Base-by-base conservation (phyloP, 176 grass and related monocot species). In the Ensete glaucum region DNA sequence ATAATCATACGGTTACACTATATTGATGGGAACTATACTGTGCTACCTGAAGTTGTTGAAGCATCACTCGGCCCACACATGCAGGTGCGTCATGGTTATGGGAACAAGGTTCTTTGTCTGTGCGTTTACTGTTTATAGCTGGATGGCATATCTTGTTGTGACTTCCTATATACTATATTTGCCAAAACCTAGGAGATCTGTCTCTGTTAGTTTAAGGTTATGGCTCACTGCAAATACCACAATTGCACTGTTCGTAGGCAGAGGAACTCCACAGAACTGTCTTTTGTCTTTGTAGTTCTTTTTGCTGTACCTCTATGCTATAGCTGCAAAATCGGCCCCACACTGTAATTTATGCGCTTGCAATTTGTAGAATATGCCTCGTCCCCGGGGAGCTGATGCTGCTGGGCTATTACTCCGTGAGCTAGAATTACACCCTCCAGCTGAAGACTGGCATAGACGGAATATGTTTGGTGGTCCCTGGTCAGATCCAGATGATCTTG, bases 391-490 rank as follows among this genome's bases (percentile, higher is more conserved):
- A 88, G 90, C 88, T 73, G 95, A 99, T 88, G 90, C 95, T 69
- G 95, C 95, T 76, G 95, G 95, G 69, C 90, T 98, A 88, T 71
- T 98, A 76, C 95, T 94, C 63, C 84, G 95, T 81, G 95, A 98
- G 80, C 81, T 98, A 76, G 95, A 98, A 88, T 71, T 98, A 10
- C 90, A 98, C 54, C 95, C 95, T 81, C 95, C 95, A 62, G 86
- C 95, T 15, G 95, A 98, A 87, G 95, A 98, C 71, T 98, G 95
- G 95, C 95, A 98, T 73, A 89, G 90, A 10, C 90, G 95, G 53
- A 98, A 98, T 81, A 94, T 98, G 95, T 98, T 98, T 89, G 95
- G 95, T 67, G 90, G 95, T 21, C 95, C 95, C 2, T 98, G 95
- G 90, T 98, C 95, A 81, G 95, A 98, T 82, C 86, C 90, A 27